These are phyloP conservation scores for Paracoccidioides brasiliensis DNA, from an alignment of 2,329 filamentous ascomycete species.

Conservation along the genomic window DNA sequence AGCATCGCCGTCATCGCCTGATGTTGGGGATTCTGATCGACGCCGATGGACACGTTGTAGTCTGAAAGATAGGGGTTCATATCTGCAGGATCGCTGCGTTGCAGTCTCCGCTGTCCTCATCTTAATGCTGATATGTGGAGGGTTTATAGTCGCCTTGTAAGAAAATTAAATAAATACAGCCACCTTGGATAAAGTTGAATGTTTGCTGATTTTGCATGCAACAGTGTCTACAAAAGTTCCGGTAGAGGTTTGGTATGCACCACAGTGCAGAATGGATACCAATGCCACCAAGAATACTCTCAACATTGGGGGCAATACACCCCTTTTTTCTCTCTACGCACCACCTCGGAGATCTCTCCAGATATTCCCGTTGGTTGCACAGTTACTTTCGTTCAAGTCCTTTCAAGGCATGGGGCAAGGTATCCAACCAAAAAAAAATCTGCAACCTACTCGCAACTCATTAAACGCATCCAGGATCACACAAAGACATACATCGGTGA, in stretches of 20 bases:
- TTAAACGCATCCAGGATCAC: conserved; percentile 52
- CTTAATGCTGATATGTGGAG: neutral
- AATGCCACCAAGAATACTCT: conserved; percentile 48
- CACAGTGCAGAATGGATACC: conserved; percentile 44
- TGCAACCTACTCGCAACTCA: conserved; percentile 46
- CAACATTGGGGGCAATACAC: conserved; percentile 80
- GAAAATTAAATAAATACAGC: neutral
- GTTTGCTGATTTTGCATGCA: neutral
- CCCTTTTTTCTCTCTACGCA: conserved; percentile 58
- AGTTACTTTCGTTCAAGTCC: conserved; percentile 64
- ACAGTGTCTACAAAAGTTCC: neutral
- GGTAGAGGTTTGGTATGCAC: conserved; percentile 33
- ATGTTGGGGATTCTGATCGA: conserved; percentile 5
- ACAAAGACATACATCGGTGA: conserved; percentile 44
- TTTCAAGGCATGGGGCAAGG: conserved; percentile 75
- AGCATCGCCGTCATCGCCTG: conserved; percentile 12
- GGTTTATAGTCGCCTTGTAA: neutral
- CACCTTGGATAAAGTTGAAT: neutral
- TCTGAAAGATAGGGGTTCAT: neutral
- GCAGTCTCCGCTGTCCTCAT: neutral
- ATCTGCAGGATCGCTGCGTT: neutral
- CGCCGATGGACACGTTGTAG: neutral
- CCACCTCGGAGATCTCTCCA: conserved; percentile 47
- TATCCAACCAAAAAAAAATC: conserved; percentile 64
- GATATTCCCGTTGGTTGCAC: conserved; percentile 54